Evolutionary conservation across 2,329 filamentous ascomycete genomes (phyloP).

Genomic region (Annulohypoxylon truncatum): DNA sequence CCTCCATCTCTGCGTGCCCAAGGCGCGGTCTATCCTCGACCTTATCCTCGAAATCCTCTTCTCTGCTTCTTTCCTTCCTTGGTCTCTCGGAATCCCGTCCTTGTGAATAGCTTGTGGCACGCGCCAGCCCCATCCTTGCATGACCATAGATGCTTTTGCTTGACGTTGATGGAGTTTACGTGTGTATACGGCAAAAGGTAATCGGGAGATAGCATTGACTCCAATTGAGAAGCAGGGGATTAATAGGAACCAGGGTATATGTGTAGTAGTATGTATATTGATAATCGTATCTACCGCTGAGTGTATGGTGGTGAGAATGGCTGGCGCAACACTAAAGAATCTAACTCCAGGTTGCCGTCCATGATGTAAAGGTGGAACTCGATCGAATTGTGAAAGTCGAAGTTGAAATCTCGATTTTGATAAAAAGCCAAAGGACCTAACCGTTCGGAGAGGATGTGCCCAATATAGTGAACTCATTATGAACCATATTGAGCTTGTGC

Average conservation of each 20-base stretch:
- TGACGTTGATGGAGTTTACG: slow-evolving; percentile 49
- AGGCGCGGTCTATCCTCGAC: slow-evolving; percentile 46
- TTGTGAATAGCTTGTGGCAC: slow-evolving; percentile 37
- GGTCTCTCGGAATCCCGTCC: slow-evolving; percentile 24
- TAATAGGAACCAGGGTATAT: slow-evolving; percentile 65
- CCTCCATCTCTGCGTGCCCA: slow-evolving; percentile 62
- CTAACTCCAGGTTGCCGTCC: slow-evolving; percentile 7
- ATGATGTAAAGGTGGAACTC: background rate
- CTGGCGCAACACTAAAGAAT: slow-evolving; percentile 51
- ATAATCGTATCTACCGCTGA: slow-evolving; percentile 58
- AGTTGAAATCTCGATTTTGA: slow-evolving; percentile 7
- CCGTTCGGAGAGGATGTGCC: slow-evolving; percentile 21
- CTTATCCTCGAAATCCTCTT: slow-evolving; percentile 44
- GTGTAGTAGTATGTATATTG: slow-evolving; percentile 56
- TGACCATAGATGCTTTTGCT: slow-evolving; percentile 47
- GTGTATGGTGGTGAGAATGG: slow-evolving; percentile 51
- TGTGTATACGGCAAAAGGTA: slow-evolving; percentile 60
- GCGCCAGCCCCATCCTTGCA: slow-evolving; percentile 52
- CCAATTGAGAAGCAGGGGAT: slow-evolving; percentile 64
- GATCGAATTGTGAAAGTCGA: background rate
- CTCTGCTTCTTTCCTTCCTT: slow-evolving; percentile 43
- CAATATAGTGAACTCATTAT: slow-evolving; percentile 25
- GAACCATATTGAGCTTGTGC: slow-evolving; percentile 7
- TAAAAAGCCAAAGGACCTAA: slow-evolving; percentile 16
- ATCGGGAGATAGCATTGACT: slow-evolving; percentile 58